phyloP scores from a whole-genome alignment of 228 moss, liverwort and hornwort genomes.

The Sphagnum fallax region DNA sequence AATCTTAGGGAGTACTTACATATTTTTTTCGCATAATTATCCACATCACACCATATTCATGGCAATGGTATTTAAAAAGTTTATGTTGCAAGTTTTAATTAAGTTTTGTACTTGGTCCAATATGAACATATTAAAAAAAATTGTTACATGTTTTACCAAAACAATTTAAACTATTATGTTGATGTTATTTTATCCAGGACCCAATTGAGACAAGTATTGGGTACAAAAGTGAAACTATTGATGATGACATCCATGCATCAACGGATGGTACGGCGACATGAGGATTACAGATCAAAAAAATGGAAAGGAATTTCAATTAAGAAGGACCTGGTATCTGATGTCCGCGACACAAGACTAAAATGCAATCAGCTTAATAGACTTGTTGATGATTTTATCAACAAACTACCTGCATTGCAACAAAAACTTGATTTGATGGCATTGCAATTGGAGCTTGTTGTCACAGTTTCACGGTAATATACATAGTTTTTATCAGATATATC shows the following conservation, averaged over 20 bases:
- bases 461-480: slow-evolving; percentile 7
- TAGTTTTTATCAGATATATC: too few species aligned
- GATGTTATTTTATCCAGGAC: slow-evolving; percentile 12
- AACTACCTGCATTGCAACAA: slow-evolving; percentile 52
- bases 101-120: too few species aligned
- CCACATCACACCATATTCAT: too few species aligned
- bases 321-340: slow-evolving; percentile 30
- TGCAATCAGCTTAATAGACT: slow-evolving; percentile 30
- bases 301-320: slow-evolving; percentile 61
- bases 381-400: slow-evolving; percentile 22
- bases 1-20: too few species aligned
- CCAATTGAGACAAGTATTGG: slow-evolving; percentile 20
- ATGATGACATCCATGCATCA: slow-evolving; percentile 73
- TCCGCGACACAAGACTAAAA: slow-evolving; percentile 29
- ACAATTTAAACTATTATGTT: not conserved
- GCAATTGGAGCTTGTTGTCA: slow-evolving; percentile 55
- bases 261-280: slow-evolving; percentile 53
- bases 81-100: not conserved
- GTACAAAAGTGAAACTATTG: slow-evolving; percentile 41
- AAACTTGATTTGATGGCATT: slow-evolving; percentile 56
- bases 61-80: not conserved
- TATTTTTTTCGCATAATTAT: too few species aligned
- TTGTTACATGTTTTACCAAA: not conserved
- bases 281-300: slow-evolving; percentile 40
- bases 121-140: too few species aligned